Percentiles rank a stretch among this genome's conserved stretches.
Conservation (phyloP, 2,329 filamentous ascomycete species). For the Aspergillus neoniger region DNA sequence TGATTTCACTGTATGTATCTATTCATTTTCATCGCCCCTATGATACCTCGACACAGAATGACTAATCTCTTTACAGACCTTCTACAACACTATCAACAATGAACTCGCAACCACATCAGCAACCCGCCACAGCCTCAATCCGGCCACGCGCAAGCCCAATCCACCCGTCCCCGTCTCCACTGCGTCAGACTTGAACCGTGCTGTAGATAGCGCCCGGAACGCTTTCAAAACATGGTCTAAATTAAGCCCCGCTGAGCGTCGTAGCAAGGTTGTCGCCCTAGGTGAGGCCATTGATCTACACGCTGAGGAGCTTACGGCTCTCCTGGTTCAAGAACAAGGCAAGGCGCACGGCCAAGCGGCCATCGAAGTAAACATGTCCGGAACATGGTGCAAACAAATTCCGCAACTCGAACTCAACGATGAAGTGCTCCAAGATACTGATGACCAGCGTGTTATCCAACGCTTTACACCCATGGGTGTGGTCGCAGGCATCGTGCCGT, state of each 20-base stretch:
- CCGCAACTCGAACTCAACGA: slow-evolving; percentile 42
- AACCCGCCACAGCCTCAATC: not conserved
- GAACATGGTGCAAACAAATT: slow-evolving; percentile 12
- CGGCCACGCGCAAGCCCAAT: not conserved
- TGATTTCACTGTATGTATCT: not conserved
- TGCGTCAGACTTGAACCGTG: not conserved
- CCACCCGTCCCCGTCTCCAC: not conserved
- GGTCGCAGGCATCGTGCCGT: slow-evolving; percentile 56
- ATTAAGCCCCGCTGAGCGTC: not conserved
- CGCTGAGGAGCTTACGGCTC: not conserved
- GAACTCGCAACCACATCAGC: not conserved
- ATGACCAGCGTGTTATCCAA: slow-evolving; percentile 25
- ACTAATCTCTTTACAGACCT: not conserved
- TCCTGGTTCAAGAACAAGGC: not conserved
- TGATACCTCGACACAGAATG: not conserved
- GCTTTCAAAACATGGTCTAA: not conserved
- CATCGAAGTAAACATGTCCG: slow-evolving; percentile 15
- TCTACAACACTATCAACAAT: slow-evolving; percentile 1
- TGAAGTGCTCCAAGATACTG: slow-evolving; percentile 50
- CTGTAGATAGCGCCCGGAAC: not conserved
- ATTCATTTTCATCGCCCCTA: not conserved
- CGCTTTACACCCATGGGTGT: slow-evolving; percentile 37
- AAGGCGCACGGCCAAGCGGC: not conserved
- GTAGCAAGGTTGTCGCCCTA: not conserved
- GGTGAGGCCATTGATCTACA: not conserved